Base-by-base conservation (phyloP, 1,284 basidiomycete genomes). In the Inonotus hispidus region DNA sequence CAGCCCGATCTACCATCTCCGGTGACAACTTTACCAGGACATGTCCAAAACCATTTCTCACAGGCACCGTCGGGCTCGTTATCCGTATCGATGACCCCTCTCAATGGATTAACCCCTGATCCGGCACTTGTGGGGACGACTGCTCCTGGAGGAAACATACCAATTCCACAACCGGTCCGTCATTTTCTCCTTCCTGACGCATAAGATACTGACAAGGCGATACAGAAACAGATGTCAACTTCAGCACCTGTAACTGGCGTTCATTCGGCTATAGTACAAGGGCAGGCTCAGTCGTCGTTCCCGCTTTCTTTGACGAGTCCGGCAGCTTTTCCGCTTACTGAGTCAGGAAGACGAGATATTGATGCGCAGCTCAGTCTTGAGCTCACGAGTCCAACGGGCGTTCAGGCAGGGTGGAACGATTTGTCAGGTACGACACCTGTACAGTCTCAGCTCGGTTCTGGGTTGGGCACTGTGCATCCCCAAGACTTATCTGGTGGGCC, bases 401-500 rank as follows among this genome's bases (percentile, higher is more conserved):
- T 47, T 14, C 16, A 38, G 38, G 29, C 23, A 4, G 29, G 53
- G 41, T 50, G 46, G 53, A 25, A 43, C 43, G 54, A 56, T n/a
- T 35, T 61, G 29, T 29, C 59, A 35, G 46, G 59, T 7, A 19
- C 45, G 35, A 49, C 49, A 6, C 49, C 53, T 5, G 29, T 43
- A 1, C 46, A 37, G n/a, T 41, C 52, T 16, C 43, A 41, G 3
- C 13, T 58, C 14, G 56, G 56, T 13, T 49, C 56, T 35, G 59
- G 59, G 8, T 55, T 62, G 35, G 61, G 61, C 16, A 62, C 52
- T 13, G 61, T 59, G 7, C 61, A 49, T 29, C 56, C 61, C 3
- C 61, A 62, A 21, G 61, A 62, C 32, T 25, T 62, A 29, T 25
- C 52, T 29, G 35, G 35, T 19, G 35, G 27, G 21, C 27, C 60